Evolutionary conservation across 1,284 basidiomycete genomes (phyloP), one percentile per base, ranked within the genome.

Genomic region (Cutaneotrichosporon mucoides): DNA sequence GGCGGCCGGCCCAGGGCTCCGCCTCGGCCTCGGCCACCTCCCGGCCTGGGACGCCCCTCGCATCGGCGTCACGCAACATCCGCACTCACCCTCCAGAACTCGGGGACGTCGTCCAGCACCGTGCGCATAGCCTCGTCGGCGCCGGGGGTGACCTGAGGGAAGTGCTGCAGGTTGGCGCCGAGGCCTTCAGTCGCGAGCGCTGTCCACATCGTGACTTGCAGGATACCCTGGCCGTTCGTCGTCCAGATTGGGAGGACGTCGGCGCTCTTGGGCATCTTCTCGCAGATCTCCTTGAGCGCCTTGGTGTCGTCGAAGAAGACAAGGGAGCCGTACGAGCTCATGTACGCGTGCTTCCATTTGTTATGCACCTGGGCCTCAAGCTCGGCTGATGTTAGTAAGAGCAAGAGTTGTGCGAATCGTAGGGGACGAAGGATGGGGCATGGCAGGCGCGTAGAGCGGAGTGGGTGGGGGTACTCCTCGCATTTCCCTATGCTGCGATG

Each of bases 221-320:
- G 69, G 61, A 79, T 79, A 58, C 72, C 73, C 5, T 67, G 55
- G 5, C 69, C 63, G 62, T 73, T 67, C 24, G 66, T 61, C 12
- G 64, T 62, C 70, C 70, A 76, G 16, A 61, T 57, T 10, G 63
- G 62, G 68, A 76, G 72, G 24, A 51, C 53, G 66, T 66, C 41
- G 44, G 62, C 61, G 50, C 67, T 67, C 33, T 60, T 49, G n/a
- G 79, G 78, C 73, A 80, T 80, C 56, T 75, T 69, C 37, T 67
- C 67, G 6, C 70, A 68, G 67, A 76, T 79, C 16, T 65, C 63
- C 6, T 79, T 74, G 54, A 79, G 65, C 7, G 73, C 75, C 38
- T 75, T 68, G 57, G 78, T 72, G 66, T 80, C 79, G 43, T 78
- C 76, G 57, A 77, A 82, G 70, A 82, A 78, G 41, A 82, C 59